Percentiles rank a stretch among this genome's conserved stretches.
These are phyloP conservation scores for Platanthera guangdongensis DNA, from an alignment of 106 monocot genomes.

Conservation along the genomic window DNA sequence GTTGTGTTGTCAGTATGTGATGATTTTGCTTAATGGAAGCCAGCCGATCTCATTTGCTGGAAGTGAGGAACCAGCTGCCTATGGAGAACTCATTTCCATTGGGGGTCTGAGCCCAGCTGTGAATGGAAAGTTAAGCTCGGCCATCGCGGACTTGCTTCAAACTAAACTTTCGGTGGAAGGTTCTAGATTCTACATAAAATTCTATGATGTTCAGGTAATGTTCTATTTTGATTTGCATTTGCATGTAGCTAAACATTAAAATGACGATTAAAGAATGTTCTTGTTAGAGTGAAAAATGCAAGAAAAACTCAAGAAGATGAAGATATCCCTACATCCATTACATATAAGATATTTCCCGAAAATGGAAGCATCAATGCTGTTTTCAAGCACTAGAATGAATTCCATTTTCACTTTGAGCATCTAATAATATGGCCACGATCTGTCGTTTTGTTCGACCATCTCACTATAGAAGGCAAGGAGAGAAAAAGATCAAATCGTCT, in stretches of 20 bases:
- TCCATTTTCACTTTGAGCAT: no score
- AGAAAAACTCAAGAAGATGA: no score
- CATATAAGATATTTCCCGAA: no score
- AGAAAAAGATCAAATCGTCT: no score
- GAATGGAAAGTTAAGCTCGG: slow-evolving; percentile 76
- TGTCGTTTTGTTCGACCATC: no score
- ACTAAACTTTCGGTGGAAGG: slow-evolving; percentile 62
- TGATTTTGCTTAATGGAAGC: slow-evolving; percentile 71
- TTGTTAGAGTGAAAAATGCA: no score
- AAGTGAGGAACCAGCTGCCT: slow-evolving; percentile 76
- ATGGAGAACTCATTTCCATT: slow-evolving; percentile 82
- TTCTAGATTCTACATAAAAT: slow-evolving; percentile 92
- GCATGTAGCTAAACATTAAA: background rate
- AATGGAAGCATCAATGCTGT: no score
- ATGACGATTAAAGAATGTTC: no score
- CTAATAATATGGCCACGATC: no score
- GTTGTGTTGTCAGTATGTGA: slow-evolving; percentile 59
- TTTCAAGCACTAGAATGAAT: no score
- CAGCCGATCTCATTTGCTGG: slow-evolving; percentile 81
- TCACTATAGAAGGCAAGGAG: no score
- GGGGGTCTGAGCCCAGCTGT: slow-evolving; percentile 68
- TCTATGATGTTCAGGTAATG: slow-evolving; percentile 67
- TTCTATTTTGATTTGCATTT: background rate
- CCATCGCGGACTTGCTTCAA: slow-evolving; percentile 83
- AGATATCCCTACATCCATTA: no score